A percentile compares a stretch with the other conserved stretches of the same genome.
These are phyloP conservation scores for Polyporus arcularius DNA, from an alignment of 768 basidiomycete genomes.

Conservation along the genomic window DNA sequence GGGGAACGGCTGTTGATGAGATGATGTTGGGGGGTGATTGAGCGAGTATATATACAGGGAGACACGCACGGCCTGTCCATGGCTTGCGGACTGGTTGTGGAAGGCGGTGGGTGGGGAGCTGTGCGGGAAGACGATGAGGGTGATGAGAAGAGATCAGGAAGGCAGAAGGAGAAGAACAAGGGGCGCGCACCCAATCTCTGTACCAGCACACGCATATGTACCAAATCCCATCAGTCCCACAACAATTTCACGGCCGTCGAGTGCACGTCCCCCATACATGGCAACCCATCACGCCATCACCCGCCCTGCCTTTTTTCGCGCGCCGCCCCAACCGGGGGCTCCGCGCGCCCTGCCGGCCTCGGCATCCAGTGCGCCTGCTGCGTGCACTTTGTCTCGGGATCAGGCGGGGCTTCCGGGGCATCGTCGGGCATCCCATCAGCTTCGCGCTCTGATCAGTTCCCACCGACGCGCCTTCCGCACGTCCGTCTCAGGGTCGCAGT, in stretches of 20 bases:
- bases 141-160: constrained; percentile 26
- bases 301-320: not conserved
- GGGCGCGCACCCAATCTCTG: constrained; percentile 16
- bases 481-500: constrained; percentile 22
- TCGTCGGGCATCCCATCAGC: constrained; percentile 14
- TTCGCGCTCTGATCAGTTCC: constrained; percentile 15
- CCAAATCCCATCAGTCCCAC: constrained; percentile 7
- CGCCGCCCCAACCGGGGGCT: constrained; percentile 10
- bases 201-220: constrained; percentile 17
- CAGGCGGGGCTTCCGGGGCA: constrained; percentile 1
- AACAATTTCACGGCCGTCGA: constrained; percentile 16
- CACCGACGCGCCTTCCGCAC: not conserved
- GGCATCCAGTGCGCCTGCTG: not conserved
- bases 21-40: constrained; percentile 20
- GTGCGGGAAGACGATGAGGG: constrained; percentile 28
- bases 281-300: constrained; percentile 8
- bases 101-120: constrained; percentile 29
- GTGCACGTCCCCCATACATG: not conserved
- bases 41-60: constrained; percentile 22
- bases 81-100: constrained; percentile 13
- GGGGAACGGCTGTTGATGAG: constrained; percentile 21
- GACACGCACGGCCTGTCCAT: constrained; percentile 25
- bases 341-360: constrained; percentile 11
- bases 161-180: constrained; percentile 16
- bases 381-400: not conserved